Conservation (phyloP, 768 basidiomycete genomes). For the Scleroderma bovista region DNA sequence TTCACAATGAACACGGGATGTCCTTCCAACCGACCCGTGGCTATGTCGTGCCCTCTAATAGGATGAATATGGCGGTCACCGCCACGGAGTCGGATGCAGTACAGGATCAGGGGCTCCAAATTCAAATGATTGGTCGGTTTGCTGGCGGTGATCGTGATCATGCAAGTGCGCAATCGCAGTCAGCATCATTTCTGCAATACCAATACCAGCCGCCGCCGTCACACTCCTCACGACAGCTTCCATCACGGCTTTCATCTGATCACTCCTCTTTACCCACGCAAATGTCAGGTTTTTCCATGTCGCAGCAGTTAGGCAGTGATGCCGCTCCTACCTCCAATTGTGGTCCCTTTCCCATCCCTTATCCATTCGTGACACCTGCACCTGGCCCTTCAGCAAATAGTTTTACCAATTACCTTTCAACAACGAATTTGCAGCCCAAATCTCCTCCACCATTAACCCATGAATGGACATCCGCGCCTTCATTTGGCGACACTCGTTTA, state of each 20-base stretch:
- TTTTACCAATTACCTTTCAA: background rate
- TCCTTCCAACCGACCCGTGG: background rate
- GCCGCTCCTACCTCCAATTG: background rate
- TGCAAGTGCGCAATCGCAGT: conserved; percentile 12
- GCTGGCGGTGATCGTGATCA: conserved; percentile 10
- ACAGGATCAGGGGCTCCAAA: conserved; percentile 1
- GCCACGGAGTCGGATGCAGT: background rate
- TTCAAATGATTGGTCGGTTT: conserved; percentile 6
- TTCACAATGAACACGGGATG: background rate
- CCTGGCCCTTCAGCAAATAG: background rate
- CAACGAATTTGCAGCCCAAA: background rate
- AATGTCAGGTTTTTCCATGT: background rate
- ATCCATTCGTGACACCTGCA: background rate
- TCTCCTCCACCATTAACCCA: background rate
- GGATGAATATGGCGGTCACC: background rate
- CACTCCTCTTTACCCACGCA: background rate
- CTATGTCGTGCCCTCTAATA: background rate
- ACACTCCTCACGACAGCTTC: background rate
- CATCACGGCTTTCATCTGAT: background rate
- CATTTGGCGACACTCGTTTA: background rate
- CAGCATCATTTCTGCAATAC: conserved; percentile 2
- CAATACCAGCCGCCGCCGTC: background rate
- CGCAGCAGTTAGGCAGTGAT: background rate
- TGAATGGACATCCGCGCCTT: background rate
- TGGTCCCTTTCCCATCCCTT: background rate